These are phyloP conservation scores for Tarenaya hassleriana DNA, from an alignment of 345 rosid genomes.

Conservation along the genomic window DNA sequence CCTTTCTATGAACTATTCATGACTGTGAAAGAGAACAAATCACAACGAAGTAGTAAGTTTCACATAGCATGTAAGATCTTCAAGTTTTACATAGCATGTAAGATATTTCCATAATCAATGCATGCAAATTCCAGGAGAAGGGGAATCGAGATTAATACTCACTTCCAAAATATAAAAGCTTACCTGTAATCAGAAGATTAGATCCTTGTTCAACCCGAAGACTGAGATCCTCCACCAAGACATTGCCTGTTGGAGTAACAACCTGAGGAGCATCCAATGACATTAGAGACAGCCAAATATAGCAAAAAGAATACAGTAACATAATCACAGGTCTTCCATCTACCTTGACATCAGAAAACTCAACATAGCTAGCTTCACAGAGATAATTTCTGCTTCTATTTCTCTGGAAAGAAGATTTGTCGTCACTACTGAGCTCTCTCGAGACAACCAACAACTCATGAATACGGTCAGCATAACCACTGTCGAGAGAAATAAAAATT, in stretches of 20 bases:
- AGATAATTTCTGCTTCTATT: conserved; percentile 65
- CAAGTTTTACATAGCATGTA: neutral
- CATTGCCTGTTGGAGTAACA: conserved; percentile 91
- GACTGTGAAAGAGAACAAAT: neutral
- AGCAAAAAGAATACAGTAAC: conserved; percentile 9
- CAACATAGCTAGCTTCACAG: conserved; percentile 81
- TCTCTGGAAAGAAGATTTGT: conserved; percentile 55
- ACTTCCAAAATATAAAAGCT: conserved; percentile 14
- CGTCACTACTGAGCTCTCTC: conserved; percentile 67
- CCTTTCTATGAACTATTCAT: neutral
- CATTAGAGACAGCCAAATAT: conserved; percentile 18
- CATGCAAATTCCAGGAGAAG: neutral
- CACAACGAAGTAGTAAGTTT: neutral
- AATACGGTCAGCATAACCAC: conserved; percentile 99
- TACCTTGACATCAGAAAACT: conserved; percentile 96
- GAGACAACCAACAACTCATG: conserved; percentile 80
- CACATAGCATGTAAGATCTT: neutral
- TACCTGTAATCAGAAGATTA: conserved; percentile 97
- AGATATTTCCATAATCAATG: conserved; percentile 1
- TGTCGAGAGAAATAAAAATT: conserved; percentile 30
- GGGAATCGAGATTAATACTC: neutral
- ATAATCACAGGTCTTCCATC: conserved; percentile 17
- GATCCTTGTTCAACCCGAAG: conserved; percentile 88
- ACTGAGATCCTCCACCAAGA: conserved; percentile 85
- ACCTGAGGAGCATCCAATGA: conserved; percentile 46